Percentiles rank a stretch among this genome's conserved stretches.
These are phyloP conservation scores for Cystobasidium slooffiae DNA, from an alignment of 1,284 basidiomycete genomes.

Conservation along the genomic window DNA sequence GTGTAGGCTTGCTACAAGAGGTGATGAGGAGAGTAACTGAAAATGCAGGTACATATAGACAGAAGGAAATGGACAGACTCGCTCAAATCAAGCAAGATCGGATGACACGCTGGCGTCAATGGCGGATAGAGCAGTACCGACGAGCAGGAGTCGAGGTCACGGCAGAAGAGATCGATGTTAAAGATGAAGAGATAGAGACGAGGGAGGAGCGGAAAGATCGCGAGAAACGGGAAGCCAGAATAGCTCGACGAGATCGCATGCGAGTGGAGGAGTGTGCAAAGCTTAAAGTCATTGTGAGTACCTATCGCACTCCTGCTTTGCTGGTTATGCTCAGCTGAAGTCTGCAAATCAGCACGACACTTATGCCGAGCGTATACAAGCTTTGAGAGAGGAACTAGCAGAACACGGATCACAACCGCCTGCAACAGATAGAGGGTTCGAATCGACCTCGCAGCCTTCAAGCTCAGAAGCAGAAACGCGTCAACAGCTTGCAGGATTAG, in stretches of 20 bases:
- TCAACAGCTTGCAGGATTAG: constrained; percentile 9
- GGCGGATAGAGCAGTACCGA: constrained; percentile 9
- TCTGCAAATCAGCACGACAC: constrained; percentile 55
- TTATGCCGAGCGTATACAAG: constrained; percentile 57
- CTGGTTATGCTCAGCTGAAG: background rate
- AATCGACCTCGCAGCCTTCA: background rate
- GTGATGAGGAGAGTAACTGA: constrained; percentile 58
- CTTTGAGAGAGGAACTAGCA: constrained; percentile 47
- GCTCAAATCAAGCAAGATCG: constrained; percentile 11
- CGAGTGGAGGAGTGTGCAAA: constrained; percentile 56
- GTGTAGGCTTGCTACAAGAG: constrained; percentile 57
- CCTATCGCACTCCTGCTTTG: background rate
- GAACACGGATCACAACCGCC: background rate
- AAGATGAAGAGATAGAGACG: constrained; percentile 21
- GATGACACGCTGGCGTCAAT: constrained; percentile 45
- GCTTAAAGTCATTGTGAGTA: constrained; percentile 56
- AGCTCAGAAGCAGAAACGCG: constrained; percentile 8
- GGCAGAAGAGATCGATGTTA: background rate
- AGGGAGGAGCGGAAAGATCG: constrained; percentile 45
- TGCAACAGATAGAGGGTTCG: background rate
- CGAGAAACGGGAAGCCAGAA: constrained; percentile 42
- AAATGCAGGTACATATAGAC: constrained; percentile 35
- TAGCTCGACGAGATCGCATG: constrained; percentile 52
- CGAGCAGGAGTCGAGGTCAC: background rate
- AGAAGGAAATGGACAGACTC: constrained; percentile 26